Evolutionary conservation across 1,284 basidiomycete species (phyloP).

Genomic region (Violaceomyces palustris): DNA sequence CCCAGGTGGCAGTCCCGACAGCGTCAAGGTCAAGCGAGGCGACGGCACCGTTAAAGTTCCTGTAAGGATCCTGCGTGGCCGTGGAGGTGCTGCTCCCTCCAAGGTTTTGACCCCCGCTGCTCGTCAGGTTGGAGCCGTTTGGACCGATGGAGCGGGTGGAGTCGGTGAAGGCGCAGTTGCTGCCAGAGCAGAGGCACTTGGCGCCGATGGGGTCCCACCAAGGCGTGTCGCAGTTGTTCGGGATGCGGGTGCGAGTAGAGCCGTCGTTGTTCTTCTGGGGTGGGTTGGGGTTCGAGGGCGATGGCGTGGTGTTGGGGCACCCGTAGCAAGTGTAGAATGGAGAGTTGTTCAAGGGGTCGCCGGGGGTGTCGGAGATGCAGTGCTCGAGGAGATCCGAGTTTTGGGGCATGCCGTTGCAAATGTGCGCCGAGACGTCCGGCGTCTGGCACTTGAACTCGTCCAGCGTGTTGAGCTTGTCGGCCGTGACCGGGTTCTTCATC

Average conservation of each 20-base stretch:
- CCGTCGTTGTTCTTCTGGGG: constrained; percentile 45
- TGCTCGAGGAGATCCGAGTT: constrained; percentile 39
- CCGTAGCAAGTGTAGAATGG: constrained; percentile 49
- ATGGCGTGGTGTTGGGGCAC: constrained; percentile 36
- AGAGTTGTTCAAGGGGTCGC: constrained; percentile 42
- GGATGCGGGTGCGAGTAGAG: constrained; percentile 32
- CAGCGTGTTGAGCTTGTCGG: constrained; percentile 44
- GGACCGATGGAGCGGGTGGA: constrained; percentile 40
- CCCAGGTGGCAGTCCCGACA: constrained; percentile 7
- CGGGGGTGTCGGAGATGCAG: constrained; percentile 40
- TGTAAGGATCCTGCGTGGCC: constrained; percentile 17
- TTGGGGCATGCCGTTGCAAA: constrained; percentile 41
- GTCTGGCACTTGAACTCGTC: constrained; percentile 44
- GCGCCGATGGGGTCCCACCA: constrained; percentile 45
- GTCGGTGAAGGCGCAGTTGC: constrained; percentile 32
- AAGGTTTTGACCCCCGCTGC: constrained; percentile 11
- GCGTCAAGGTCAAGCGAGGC: background rate
- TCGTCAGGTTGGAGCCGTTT: constrained; percentile 29
- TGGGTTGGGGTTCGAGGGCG: constrained; percentile 41
- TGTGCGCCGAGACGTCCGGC: constrained; percentile 28
- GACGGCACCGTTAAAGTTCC: constrained; percentile 14
- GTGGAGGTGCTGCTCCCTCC: constrained; percentile 6
- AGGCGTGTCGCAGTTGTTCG: constrained; percentile 37
- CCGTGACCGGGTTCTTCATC: constrained; percentile 64
- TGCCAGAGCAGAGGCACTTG: constrained; percentile 39